Conservation (phyloP, 306 rosid species). For the Sicyos baderoa region DNA sequence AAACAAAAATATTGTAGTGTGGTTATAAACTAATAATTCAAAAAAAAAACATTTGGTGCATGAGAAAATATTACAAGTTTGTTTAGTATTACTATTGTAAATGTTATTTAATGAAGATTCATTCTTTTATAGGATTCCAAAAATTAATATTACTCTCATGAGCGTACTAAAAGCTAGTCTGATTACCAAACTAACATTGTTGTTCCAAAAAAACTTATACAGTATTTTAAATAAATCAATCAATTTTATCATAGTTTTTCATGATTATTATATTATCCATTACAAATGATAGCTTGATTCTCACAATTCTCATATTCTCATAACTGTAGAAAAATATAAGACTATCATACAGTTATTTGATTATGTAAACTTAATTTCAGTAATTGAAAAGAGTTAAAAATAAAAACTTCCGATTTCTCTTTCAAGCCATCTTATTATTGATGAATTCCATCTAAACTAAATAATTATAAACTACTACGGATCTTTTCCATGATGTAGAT, state of each 20-base stretch:
- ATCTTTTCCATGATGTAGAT: neutral
- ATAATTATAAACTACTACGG: neutral
- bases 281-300: neutral
- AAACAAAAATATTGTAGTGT: no score
- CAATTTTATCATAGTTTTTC: neutral
- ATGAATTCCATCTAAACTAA: neutral
- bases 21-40: no score
- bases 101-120: no score
- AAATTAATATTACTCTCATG: neutral
- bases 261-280: neutral
- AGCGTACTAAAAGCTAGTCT: neutral
- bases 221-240: neutral
- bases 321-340: neutral
- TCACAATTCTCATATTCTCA: neutral
- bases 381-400: neutral
- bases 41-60: no score
- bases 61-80: no score
- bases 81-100: no score
- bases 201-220: neutral
- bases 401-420: neutral
- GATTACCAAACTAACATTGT: neutral
- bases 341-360: neutral
- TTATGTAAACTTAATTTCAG: neutral
- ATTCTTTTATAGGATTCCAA: no score
- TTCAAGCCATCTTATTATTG: no score